Evolutionary conservation across 306 rosid species (phyloP).

Genomic region (Prunus kanzakura): DNA sequence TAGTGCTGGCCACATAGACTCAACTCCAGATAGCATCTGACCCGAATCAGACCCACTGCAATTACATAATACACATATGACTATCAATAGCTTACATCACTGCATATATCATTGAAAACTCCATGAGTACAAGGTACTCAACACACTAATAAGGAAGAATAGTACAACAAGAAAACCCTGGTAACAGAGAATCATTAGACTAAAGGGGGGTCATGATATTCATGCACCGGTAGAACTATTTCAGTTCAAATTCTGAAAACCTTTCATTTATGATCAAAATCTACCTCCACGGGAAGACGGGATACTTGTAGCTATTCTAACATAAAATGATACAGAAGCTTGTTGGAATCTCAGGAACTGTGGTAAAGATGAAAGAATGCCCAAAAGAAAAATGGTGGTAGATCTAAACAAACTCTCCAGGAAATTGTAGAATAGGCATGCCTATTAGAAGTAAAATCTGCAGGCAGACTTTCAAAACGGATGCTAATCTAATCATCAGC

Average conservation of each 20-base stretch:
- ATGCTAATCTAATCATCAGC: background rate
- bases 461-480: background rate
- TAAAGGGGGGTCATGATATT: background rate
- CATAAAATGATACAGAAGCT: background rate
- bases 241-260: background rate
- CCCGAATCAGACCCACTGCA: slow-evolving; percentile 80
- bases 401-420: background rate
- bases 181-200: background rate
- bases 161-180: background rate
- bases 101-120: slow-evolving; percentile 17
- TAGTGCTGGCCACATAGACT: slow-evolving; percentile 68
- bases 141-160: background rate
- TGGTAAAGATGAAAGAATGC: background rate
- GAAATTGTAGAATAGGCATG: background rate
- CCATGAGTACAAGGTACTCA: slow-evolving; percentile 1
- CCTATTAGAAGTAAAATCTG: background rate
- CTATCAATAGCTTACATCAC: slow-evolving; percentile 24
- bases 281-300: background rate
- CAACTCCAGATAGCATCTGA: slow-evolving; percentile 79
- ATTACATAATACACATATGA: slow-evolving; percentile 24
- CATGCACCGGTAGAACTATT: background rate
- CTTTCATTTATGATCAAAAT: background rate
- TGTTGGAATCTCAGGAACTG: background rate
- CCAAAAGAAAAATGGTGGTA: background rate
- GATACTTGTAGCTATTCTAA: background rate